Base-by-base conservation (phyloP, 148 eudicot genomes). In the Silene uniflora region DNA sequence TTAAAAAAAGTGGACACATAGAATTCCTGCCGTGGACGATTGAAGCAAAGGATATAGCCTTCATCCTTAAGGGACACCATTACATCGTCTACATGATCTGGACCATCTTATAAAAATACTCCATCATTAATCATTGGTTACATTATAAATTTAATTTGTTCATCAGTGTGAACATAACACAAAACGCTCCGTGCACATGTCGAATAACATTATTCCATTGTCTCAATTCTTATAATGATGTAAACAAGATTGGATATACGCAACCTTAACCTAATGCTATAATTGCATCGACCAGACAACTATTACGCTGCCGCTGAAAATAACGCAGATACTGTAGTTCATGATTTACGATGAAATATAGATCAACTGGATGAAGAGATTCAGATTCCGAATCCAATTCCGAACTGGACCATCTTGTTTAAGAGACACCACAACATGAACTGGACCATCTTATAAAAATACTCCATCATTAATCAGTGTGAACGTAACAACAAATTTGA, bases 21-120 rank as follows among this genome's bases (percentile, higher is more conserved):
- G 60, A 70, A 62, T 62, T 55, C 54, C 39, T 71, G 75, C 74
- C 80, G 68, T 77, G 75, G 21, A 77, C 63, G 64, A 62, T 71
- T 71, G 58, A 62, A 71, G 49, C 75, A 71, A 59, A 58, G 62
- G 12, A 58, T 25, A 35, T 76, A 62, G 25, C 22, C 73, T 58
- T 56, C 49, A 39, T 13, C 24, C 52, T 39, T 42, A 68, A 69
- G 79, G 78, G 52, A 60, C 76, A 69, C 73, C 59, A 18, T 24
- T n/a, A 69, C 14, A 19, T 46, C 35, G n/a, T n/a, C n/a, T n/a
- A 69, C 73, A 47, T 58, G 58, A 19, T 7, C 9, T 39, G 8
- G 10, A 39, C 10, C 29, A 46, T 44, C 5, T 17, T 42, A n/a
- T 67, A 4, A 39, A 42, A 9, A 21, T 23, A 46, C 58, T 22